These are phyloP conservation scores for Curvularia sp. DNA, from an alignment of 2,329 filamentous ascomycete species.

Conservation along the genomic window DNA sequence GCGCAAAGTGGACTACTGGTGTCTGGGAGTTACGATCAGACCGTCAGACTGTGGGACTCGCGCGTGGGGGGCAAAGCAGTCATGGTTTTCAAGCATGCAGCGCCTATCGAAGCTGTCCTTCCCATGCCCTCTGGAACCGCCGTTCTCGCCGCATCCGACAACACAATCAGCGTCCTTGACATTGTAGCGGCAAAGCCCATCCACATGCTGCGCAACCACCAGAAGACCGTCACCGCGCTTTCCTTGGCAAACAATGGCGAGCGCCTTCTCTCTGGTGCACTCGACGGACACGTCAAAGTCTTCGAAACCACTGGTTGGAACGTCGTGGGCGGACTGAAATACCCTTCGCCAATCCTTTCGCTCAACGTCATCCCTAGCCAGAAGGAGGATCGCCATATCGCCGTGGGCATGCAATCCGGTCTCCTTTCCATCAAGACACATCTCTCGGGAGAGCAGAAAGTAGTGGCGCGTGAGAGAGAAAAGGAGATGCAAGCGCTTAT, in stretches of 20 bases:
- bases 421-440: constrained; percentile 89
- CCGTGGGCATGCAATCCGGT: constrained; percentile 92
- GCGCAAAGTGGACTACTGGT: constrained; percentile 74
- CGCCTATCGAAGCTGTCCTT: constrained; percentile 86
- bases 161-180: constrained; percentile 88
- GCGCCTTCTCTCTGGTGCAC: constrained; percentile 82
- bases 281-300: constrained; percentile 96
- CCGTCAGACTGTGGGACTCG: constrained; percentile 92
- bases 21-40: constrained; percentile 93
- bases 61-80: constrained; percentile 70
- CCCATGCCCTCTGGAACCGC: constrained; percentile 87
- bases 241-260: constrained; percentile 80
- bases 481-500: constrained; percentile 86
- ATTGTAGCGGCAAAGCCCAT: constrained; percentile 89
- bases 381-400: constrained; percentile 87
- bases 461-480: constrained; percentile 75
- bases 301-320: constrained; percentile 96
- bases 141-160: constrained; percentile 82
- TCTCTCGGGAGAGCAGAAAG: constrained; percentile 82
- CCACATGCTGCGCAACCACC: constrained; percentile 88
- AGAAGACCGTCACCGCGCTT: constrained; percentile 94
- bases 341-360: constrained; percentile 87
- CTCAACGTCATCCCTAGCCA: constrained; percentile 75
- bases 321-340: constrained; percentile 93
- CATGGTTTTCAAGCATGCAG: constrained; percentile 95